Percentiles rank a stretch among this genome's conserved stretches.
Evolutionary conservation across 1,139 yeast species (phyloP).

Genomic region (Nakaseomyces uthaithaninus): DNA sequence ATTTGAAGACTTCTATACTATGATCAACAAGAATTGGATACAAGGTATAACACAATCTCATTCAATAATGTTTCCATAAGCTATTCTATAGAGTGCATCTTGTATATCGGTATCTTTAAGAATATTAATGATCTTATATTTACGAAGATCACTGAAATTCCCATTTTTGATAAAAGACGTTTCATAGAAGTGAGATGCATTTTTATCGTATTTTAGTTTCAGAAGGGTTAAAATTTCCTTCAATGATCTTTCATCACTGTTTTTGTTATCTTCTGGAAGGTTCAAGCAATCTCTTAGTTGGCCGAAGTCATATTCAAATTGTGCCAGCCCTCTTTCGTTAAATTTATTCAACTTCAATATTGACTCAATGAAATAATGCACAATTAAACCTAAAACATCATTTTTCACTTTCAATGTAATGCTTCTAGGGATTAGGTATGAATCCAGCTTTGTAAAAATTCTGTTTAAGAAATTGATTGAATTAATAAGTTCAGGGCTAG

Average conservation of each 20-base stretch:
- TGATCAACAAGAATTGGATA: constrained; percentile 1
- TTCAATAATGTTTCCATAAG: constrained; percentile 20
- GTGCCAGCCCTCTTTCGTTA: constrained; percentile 46
- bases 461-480: constrained; percentile 21
- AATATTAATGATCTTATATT: constrained; percentile 17
- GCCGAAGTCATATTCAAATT: constrained; percentile 47
- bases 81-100: constrained; percentile 33
- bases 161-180: constrained; percentile 28
- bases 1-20: no score
- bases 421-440: constrained; percentile 22
- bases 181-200: constrained; percentile 32
- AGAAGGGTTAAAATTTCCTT: constrained; percentile 37
- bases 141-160: constrained; percentile 26
- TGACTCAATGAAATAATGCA: constrained; percentile 46
- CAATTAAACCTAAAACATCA: constrained; percentile 40
- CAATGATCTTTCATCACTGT: constrained; percentile 33
- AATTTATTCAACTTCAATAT: constrained; percentile 56
- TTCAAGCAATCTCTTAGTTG: constrained; percentile 39
- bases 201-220: constrained; percentile 35
- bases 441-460: constrained; percentile 31
- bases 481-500: constrained; percentile 25
- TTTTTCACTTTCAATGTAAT: constrained; percentile 31
- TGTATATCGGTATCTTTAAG: constrained; percentile 32
- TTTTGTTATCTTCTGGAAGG: constrained; percentile 28
- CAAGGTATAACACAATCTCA: not conserved